phyloP scores from a whole-genome alignment of 768 basidiomycete species.

The Macrocybe gigantea region DNA sequence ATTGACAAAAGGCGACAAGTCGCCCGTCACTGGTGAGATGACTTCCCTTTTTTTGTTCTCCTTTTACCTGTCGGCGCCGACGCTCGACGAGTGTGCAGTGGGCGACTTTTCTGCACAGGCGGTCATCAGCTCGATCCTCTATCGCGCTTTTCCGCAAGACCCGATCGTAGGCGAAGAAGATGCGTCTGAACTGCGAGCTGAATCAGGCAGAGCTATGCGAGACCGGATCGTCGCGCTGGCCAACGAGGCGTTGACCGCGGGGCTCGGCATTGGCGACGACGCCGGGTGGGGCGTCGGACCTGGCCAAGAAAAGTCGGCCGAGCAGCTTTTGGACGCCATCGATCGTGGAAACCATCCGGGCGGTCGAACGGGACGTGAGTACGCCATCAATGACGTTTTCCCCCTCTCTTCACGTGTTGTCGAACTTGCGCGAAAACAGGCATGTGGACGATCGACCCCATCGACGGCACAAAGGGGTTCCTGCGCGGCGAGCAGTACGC shows the following conservation, averaged over 20 bases:
- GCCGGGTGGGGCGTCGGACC: constrained; percentile 71
- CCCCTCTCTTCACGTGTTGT: constrained; percentile 1
- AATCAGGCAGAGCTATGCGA: constrained; percentile 36
- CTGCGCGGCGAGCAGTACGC: constrained; percentile 90
- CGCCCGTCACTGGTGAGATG: constrained; percentile 72
- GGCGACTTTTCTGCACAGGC: constrained; percentile 95
- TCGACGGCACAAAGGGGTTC: constrained; percentile 94
- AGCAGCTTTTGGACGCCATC: constrained; percentile 75
- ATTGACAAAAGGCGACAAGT: constrained; percentile 86
- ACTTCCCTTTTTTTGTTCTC: constrained; percentile 8
- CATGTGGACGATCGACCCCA: constrained; percentile 85
- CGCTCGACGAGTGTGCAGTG: constrained; percentile 38
- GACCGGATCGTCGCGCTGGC: constrained; percentile 76
- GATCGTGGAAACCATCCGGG: constrained; percentile 78
- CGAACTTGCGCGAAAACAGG: constrained; percentile 31
- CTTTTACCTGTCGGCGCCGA: not conserved
- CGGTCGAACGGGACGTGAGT: constrained; percentile 68
- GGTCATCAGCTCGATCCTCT: constrained; percentile 78
- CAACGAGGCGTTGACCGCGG: constrained; percentile 64
- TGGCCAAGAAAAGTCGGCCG: constrained; percentile 41
- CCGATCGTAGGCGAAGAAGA: constrained; percentile 95
- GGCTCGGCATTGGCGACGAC: constrained; percentile 51
- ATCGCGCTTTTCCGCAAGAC: constrained; percentile 74
- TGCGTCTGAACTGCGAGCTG: constrained; percentile 64
- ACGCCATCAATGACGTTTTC: constrained; percentile 2